phyloP scores from a whole-genome alignment of 108 stramenopile genomes.

The Nitzschia sp. region DNA sequence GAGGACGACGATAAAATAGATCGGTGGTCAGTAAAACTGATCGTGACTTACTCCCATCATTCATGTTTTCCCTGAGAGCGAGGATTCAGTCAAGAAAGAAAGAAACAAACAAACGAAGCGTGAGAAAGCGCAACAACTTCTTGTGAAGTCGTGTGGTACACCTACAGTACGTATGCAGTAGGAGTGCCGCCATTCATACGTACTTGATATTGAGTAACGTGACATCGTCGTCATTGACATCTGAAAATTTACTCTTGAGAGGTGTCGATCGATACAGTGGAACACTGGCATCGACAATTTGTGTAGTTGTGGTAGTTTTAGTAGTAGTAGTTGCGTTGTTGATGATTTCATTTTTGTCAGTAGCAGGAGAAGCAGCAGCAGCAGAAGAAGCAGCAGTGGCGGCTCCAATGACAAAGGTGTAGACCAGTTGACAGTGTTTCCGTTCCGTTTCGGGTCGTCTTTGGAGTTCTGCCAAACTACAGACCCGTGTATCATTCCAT shows the following conservation, averaged over 20 bases:
- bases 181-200: not conserved
- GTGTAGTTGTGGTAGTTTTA: too few relatives aligned
- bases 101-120: not conserved
- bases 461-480: constrained; percentile 29
- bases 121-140: too few relatives aligned
- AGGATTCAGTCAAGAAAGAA: not conserved
- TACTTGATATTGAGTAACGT: constrained; percentile 9
- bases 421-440: constrained; percentile 40
- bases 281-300: constrained; percentile 7
- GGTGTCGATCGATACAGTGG: constrained; percentile 16
- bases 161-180: not conserved
- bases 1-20: too few relatives aligned
- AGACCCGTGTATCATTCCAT: constrained; percentile 51
- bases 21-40: too few relatives aligned
- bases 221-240: constrained; percentile 24
- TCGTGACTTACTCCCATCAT: constrained; percentile 38
- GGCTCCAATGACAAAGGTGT: constrained; percentile 50
- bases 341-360: too few relatives aligned
- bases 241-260: not conserved
- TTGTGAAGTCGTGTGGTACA: too few relatives aligned
- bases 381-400: constrained; percentile 15
- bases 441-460: not conserved
- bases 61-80: constrained; percentile 49
- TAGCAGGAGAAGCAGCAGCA: too few relatives aligned
- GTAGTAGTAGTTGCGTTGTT: too few relatives aligned